Base-by-base conservation (phyloP, 2,329 filamentous ascomycete genomes). In the Fusarium goolgardi region DNA sequence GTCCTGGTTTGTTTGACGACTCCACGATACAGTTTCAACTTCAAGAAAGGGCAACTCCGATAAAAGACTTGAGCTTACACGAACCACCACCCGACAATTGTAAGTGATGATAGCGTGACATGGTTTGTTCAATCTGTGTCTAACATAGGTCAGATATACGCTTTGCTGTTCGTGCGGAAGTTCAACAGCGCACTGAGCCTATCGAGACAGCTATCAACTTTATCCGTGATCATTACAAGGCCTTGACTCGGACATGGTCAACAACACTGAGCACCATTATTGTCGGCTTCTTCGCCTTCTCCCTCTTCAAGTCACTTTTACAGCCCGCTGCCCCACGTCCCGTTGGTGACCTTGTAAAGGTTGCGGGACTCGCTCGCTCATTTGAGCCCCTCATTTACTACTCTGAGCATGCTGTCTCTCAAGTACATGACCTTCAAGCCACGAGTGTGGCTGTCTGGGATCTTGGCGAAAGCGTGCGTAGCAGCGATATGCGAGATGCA, bases 371-470 rank as follows among this genome's bases (percentile, higher is more conserved):
- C 69, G 94, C 94, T 49, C 93, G 93, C 73, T 93, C 93, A 12
- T 97, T 97, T 75, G 95, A 97, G 78, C 95, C 95, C 8, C 85
- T 97, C 44, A 96, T 98, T 65, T 96, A 96, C 81, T 97, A 96
- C 76, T 97, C 94, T 0, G 94, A 97, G 75, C 91, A 94, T 75
- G 94, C 94, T 11, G 90, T 94, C 43, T 87, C 90, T 37, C 94
- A 97, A 75, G 93, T 97, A 40, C 90, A 91, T 59, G 93, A 96
- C 67, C 82, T 98, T 49, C 94, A 97, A 78, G 93, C 96, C 55
- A 97, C 94, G 0, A 93, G 94, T 43, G 90, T 97, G 32, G 95
- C 95, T 1, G 94, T 98, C 27, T 97, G 94, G 92, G 95, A 98
- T 77, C 85, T 98, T 8, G 91, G 93, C 60, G 95, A 97, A 83